Percentiles rank a stretch among this genome's conserved stretches.
phyloP scores from a whole-genome alignment of 495 filamentous ascomycete species.

The Xylaria acuta region DNA sequence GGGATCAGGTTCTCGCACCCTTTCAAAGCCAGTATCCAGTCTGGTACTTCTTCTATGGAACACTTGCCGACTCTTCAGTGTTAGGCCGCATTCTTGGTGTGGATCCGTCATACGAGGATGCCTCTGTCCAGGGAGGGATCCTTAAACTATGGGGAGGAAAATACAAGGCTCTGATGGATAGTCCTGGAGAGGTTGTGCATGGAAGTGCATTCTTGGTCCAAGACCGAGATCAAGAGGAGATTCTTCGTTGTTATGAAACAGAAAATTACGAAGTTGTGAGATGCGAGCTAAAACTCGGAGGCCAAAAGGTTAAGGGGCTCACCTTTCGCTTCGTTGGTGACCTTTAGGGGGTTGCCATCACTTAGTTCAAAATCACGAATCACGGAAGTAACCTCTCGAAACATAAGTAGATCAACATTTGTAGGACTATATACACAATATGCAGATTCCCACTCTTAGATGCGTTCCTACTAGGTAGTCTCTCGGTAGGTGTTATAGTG shows the following conservation, averaged over 20 bases:
- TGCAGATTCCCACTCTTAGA: too few species aligned
- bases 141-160: background rate
- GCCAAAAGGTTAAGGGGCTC: background rate
- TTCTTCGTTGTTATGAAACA: background rate
- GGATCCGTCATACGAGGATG: background rate
- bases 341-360: background rate
- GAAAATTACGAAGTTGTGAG: background rate
- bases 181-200: background rate
- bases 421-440: too few species aligned
- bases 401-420: background rate
- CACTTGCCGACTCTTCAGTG: background rate
- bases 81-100: background rate
- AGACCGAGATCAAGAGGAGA: background rate
- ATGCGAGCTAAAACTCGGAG: background rate
- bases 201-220: background rate
- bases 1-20: background rate
- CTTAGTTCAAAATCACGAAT: too few species aligned
- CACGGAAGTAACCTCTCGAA: background rate
- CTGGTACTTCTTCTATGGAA: constrained; percentile 7
- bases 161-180: background rate
- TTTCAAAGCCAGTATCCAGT: background rate
- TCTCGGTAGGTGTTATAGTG: too few species aligned
- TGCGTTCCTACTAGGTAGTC: too few species aligned
- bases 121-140: background rate
- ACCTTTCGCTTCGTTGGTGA: background rate